Conservation (phyloP, 129 eudicot genomes). For the Kitagawia praeruptora region DNA sequence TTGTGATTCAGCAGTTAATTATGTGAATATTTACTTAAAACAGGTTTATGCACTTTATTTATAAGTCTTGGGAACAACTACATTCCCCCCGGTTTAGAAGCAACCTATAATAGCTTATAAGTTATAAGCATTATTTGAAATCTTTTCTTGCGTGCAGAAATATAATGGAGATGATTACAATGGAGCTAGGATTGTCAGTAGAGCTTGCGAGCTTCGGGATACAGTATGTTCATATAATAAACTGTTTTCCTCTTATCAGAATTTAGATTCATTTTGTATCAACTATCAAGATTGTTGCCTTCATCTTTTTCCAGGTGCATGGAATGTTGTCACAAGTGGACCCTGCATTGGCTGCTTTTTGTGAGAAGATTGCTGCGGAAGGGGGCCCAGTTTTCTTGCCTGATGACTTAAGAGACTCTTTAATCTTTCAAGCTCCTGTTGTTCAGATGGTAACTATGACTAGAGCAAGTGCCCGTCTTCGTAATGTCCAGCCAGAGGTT, state of each 20-base stretch:
- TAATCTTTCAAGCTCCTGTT: slow-evolving; percentile 53
- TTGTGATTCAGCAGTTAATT: background rate
- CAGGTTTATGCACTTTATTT: too few relatives aligned
- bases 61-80: too few relatives aligned
- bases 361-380: slow-evolving; percentile 89
- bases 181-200: slow-evolving; percentile 96
- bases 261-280: background rate
- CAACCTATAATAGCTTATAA: background rate
- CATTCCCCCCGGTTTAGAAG: too few relatives aligned
- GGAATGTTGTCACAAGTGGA: slow-evolving; percentile 98
- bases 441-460: slow-evolving; percentile 54
- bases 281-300: slow-evolving; percentile 3
- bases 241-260: slow-evolving; percentile 1
- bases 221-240: slow-evolving; percentile 40
- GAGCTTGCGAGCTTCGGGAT: slow-evolving; percentile 97
- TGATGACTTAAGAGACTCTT: slow-evolving; percentile 44
- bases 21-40: background rate
- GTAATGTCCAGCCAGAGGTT: slow-evolving; percentile 91
- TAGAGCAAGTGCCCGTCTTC: slow-evolving; percentile 94
- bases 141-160: slow-evolving; percentile 35
- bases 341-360: slow-evolving; percentile 76
- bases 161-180: slow-evolving; percentile 94
- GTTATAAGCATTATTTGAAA: background rate
- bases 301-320: slow-evolving; percentile 51
- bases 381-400: slow-evolving; percentile 80